Conservation (phyloP, 1,284 basidiomycete species). For the Volvariella surrecta region DNA sequence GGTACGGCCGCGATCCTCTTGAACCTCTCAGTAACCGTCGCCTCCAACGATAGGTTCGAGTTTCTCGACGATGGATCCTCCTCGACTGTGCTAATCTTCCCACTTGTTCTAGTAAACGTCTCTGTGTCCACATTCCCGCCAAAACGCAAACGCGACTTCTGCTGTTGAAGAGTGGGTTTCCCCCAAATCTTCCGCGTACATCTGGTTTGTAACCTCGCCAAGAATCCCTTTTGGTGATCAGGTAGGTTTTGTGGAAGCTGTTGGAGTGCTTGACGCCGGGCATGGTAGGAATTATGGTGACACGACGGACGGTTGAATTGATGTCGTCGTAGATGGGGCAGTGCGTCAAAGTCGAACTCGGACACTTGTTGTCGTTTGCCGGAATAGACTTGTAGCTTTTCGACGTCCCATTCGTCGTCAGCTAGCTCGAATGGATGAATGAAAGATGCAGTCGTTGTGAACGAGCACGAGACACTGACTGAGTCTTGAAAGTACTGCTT, state of each 20-base stretch:
- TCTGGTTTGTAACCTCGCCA: neutral
- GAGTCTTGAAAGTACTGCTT: neutral
- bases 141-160: neutral
- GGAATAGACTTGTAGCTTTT: constrained; percentile 18
- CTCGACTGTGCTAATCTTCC: too few relatives aligned
- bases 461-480: constrained; percentile 14
- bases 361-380: constrained; percentile 34
- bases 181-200: neutral
- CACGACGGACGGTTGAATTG: neutral
- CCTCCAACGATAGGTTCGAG: constrained; percentile 11
- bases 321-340: constrained; percentile 23
- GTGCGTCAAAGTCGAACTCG: constrained; percentile 52
- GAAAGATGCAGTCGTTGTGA: constrained; percentile 43
- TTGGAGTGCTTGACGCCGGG: neutral
- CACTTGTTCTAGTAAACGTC: neutral
- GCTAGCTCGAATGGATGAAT: constrained; percentile 41
- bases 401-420: constrained; percentile 25
- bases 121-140: neutral
- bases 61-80: too few relatives aligned
- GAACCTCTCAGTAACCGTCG: constrained; percentile 28
- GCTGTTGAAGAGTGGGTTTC: neutral
- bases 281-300: neutral
- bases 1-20: constrained; percentile 50
- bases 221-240: neutral
- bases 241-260: neutral